Conservation (phyloP, 2,329 filamentous ascomycete species). For the Botrytis byssoidea region DNA sequence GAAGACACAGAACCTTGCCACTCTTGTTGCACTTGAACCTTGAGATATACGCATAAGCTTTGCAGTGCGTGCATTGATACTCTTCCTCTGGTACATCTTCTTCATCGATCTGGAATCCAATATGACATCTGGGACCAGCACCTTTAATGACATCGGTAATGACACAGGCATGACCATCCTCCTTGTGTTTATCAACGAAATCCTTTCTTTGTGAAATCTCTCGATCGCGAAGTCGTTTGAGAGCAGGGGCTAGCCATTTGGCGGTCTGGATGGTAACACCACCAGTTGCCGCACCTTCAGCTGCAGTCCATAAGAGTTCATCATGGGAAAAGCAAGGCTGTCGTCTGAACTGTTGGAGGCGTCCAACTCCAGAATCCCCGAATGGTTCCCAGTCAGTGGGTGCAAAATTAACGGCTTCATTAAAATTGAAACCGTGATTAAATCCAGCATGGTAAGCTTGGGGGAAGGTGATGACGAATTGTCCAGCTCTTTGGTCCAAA, state of each 20-base stretch:
- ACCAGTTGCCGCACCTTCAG: slow-evolving; percentile 67
- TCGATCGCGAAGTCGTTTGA: slow-evolving; percentile 73
- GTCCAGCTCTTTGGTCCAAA: slow-evolving; percentile 90
- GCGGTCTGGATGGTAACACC: slow-evolving; percentile 77
- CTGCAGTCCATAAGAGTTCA: slow-evolving; percentile 87
- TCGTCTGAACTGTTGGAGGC: slow-evolving; percentile 81
- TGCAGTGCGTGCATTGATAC: slow-evolving; percentile 89
- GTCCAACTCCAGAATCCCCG: slow-evolving; percentile 80
- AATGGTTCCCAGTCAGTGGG: slow-evolving; percentile 93
- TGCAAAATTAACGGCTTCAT: slow-evolving; percentile 97
- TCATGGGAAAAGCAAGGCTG: slow-evolving; percentile 98
- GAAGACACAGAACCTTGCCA: slow-evolving; percentile 77
- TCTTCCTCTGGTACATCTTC: slow-evolving; percentile 84
- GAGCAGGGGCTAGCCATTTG: slow-evolving; percentile 88
- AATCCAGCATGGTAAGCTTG: slow-evolving; percentile 97
- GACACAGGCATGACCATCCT: slow-evolving; percentile 41
- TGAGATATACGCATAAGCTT: slow-evolving; percentile 86
- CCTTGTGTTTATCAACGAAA: slow-evolving; percentile 66
- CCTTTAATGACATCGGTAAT: slow-evolving; percentile 36
- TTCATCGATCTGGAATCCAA: slow-evolving; percentile 66
- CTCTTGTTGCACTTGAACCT: slow-evolving; percentile 82
- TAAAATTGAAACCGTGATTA: slow-evolving; percentile 98
- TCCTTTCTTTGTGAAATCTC: slow-evolving; percentile 67
- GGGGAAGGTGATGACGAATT: slow-evolving; percentile 95
- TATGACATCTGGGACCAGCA: slow-evolving; percentile 49